Base-by-base conservation (phyloP, 805 yeast species). In the Priceomyces carsonii region DNA sequence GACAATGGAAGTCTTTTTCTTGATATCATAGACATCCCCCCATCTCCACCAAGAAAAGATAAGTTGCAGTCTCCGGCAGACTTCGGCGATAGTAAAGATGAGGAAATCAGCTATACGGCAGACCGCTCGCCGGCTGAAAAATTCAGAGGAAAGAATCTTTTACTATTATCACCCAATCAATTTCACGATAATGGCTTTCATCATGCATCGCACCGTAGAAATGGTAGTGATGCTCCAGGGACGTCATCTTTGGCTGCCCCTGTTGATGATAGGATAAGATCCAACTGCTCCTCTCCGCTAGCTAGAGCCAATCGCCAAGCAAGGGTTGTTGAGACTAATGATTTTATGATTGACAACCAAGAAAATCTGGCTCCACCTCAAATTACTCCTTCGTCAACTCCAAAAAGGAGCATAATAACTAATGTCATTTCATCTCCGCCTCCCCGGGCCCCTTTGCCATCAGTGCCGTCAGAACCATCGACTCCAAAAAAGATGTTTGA, bases 281-380 rank as follows among this genome's bases (percentile, higher is more conserved):
- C 49, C 5, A 50, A 69, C 29, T 55, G 62, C 17, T 50, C 67
- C 6, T 63, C 71, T 18, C 74, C 74, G 5, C 51, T 63, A 51
- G 74, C 72, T 1, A 61, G 51, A 42, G 67, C 56, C 5, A 68
- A 68, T 36, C 53, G 74, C 33, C 74, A 68, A 43, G 74, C 74
- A 2, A 54, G 73, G 18, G 71, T 68, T 6, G 63, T 68, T 3
- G 74, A 68, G 40, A 59, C 67, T 2, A 55, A 51, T 33, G 64
- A 61, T 20, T 54, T 44, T 13, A 12, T 17, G 29, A 25, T 17
- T 14, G 35, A 15, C 7, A 18, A 13, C 21, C 32, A 28, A 19
- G 32, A 26, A 8, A 30, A 8, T 6, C 19, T 13, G 4, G 16
- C 12, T 6, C 18, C 17, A 10, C 33, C 27, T 18, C 20, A 21